Conservation (phyloP, 345 rosid genomes). For the Eucalyptus sp. region DNA sequence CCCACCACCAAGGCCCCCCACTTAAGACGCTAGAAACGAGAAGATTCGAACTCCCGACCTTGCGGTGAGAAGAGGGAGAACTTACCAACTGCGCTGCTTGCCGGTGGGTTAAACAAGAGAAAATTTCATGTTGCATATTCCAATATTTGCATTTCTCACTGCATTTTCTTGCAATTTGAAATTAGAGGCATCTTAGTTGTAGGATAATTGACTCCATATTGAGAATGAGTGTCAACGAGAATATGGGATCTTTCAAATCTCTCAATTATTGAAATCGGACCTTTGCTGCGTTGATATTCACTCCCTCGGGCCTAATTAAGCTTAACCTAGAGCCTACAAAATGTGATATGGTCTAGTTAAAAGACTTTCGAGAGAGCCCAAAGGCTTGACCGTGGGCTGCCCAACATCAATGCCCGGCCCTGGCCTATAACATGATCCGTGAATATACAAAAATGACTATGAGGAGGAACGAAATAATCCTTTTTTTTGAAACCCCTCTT, state of each 20-base stretch:
- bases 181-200: neutral
- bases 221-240: neutral
- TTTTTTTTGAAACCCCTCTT: rapidly evolving
- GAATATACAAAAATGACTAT: too few species aligned
- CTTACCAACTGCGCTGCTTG: too few species aligned
- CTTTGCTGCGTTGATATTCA: neutral
- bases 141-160: neutral
- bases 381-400: neutral
- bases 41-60: too few species aligned
- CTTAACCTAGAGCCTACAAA: neutral
- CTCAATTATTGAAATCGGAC: neutral
- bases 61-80: too few species aligned
- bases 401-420: neutral
- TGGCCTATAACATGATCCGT: neutral
- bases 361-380: neutral
- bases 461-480: neutral
- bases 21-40: too few species aligned
- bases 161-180: neutral
- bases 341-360: neutral
- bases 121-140: neutral
- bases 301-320: neutral
- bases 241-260: neutral
- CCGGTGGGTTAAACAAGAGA: neutral
- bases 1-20: too few species aligned
- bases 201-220: neutral